phyloP scores from a whole-genome alignment of 2,329 filamentous ascomycete genomes.

The Cladosporium velox region DNA sequence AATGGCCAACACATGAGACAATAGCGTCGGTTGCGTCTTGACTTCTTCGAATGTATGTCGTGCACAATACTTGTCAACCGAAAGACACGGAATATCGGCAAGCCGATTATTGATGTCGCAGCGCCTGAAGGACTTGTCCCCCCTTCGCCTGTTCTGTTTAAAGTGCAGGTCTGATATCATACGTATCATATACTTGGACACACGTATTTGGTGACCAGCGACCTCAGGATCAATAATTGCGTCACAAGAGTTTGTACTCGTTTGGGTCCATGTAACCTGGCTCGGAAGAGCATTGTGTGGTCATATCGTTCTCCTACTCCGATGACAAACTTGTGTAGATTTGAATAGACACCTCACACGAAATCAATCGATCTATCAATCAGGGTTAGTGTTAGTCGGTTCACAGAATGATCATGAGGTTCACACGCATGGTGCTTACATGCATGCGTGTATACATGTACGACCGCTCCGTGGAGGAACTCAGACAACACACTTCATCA shows the following conservation, averaged over 20 bases:
- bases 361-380: neutral
- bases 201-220: neutral
- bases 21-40: neutral
- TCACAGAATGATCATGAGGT: neutral
- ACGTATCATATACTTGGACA: neutral
- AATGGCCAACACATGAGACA: conserved; percentile 5
- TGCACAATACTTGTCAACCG: neutral
- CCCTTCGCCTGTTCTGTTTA: neutral
- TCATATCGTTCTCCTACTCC: neutral
- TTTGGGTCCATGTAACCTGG: neutral
- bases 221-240: neutral
- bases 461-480: neutral
- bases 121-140: neutral
- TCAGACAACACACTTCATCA: neutral
- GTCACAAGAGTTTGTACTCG: neutral
- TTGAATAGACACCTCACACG: neutral
- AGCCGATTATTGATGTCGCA: neutral
- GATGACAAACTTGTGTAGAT: neutral
- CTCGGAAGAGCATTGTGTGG: neutral
- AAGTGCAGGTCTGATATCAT: neutral
- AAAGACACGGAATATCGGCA: neutral
- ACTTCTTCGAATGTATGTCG: neutral
- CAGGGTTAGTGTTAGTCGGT: neutral
- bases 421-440: neutral
- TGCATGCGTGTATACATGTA: neutral